A percentile compares a stretch with the other conserved stretches of the same genome.
These are phyloP conservation scores for Picocystis sp. DNA, from an alignment of 163 green algal genomes.

Conservation along the genomic window DNA sequence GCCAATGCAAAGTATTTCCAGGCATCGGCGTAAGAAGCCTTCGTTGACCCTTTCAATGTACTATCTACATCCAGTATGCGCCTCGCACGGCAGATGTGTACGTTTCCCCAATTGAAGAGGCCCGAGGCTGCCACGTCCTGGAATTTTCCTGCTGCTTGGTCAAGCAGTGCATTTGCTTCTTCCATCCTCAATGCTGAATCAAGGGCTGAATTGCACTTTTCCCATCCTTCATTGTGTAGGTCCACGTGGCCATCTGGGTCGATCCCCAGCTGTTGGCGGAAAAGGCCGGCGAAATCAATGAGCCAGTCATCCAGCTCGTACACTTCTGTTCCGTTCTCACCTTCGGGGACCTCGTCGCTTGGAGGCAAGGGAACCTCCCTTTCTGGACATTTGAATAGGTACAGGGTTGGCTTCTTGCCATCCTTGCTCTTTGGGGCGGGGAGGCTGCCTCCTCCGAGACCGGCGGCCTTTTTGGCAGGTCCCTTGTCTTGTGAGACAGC, in stretches of 20 bases:
- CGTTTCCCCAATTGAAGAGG: conserved; percentile 35
- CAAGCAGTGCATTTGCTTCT: conserved; percentile 45
- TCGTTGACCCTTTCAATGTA: conserved; percentile 14
- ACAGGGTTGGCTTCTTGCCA: conserved; percentile 3
- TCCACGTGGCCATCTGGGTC: conserved; percentile 59
- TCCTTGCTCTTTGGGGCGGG: conserved; percentile 27
- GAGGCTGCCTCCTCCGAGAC: conserved; percentile 32
- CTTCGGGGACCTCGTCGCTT: conserved; percentile 26
- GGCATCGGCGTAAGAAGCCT: neutral
- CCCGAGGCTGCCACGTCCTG: conserved; percentile 37
- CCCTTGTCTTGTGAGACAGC: conserved; percentile 13
- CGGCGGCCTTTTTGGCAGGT: conserved; percentile 10
- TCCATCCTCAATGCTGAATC: conserved; percentile 36
- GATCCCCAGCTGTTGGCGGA: conserved; percentile 43
- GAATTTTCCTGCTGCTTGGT: conserved; percentile 56
- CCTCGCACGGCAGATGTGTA: conserved; percentile 29
- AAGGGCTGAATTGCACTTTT: conserved; percentile 28
- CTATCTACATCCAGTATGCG: conserved; percentile 28
- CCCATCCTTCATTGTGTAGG: conserved; percentile 30
- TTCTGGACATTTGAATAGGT: conserved; percentile 1
- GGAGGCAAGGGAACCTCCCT: neutral
- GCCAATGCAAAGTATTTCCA: conserved; percentile 14
- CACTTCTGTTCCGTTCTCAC: conserved; percentile 21
- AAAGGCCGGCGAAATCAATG: conserved; percentile 63
- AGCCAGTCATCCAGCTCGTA: conserved; percentile 60